Evolutionary conservation across 352 stramenopile genomes (phyloP), one percentile per base, ranked within the genome.

Genomic region (Elongisporangium senticosum): DNA sequence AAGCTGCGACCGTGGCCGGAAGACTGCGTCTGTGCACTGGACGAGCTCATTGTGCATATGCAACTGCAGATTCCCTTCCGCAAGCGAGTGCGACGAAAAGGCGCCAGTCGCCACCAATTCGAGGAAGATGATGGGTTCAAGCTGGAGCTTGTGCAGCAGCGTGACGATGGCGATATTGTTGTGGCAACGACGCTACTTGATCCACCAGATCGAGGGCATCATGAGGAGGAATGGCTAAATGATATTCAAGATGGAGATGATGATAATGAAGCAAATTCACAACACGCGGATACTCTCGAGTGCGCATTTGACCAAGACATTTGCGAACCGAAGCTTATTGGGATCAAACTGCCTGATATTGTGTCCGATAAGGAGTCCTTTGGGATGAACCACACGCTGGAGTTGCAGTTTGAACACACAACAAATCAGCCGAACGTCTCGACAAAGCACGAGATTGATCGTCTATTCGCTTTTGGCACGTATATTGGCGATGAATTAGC

Each of bases 271-370:
- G 48, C 19, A 52, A 7, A 52, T 39, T 6, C 28, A 39, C 4
- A 40, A 7, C 4, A 7, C 11, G 2, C 4, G 24, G 48, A 64
- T 19, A 55, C 56, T 3, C 55, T 84, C 1, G 28, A 72, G 37
- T 90, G 81, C 54, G 78, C 75, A 43, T 72, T 86, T 23, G 80
- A 90, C 28, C 11, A 67, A 5, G 61, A 68, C 8, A 83, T 86
- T 60, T 90, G 81, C 55, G 20, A 61, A 4, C 78, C 78, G 6
- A 75, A 73, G 57, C 72, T 90, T 20, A 57, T 79, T 5, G 64
- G 62, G 10, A 89, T 90, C 28, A 67, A 61, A 5, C 48, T 90
- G 17, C 78, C 78, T 0, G 64, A 89, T 26, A 50, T 86, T 33
- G 24, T 51, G 1, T 20, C 61, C 0, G 21, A 55, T 1, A 53